A percentile compares a stretch with the other conserved stretches of the same genome.
Evolutionary conservation across 371 early-diverging fungal genomes (phyloP).

Genomic region (Mucor irregularis): DNA sequence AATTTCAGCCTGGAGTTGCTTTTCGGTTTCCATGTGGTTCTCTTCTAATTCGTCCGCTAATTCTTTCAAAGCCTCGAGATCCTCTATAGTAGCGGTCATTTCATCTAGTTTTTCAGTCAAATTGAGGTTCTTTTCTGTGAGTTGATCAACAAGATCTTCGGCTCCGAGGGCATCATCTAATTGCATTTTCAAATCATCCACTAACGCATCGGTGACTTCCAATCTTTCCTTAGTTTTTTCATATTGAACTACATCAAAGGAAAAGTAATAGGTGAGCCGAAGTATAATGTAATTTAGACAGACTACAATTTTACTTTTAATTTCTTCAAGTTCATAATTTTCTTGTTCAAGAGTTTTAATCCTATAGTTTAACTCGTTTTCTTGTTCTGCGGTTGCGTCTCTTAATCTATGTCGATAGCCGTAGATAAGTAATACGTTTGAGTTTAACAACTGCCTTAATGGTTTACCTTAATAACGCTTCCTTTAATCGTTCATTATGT

Average conservation of each 20-base stretch:
- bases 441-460: no score
- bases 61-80: constrained; percentile 87
- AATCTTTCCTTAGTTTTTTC: constrained; percentile 61
- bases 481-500: constrained; percentile 87
- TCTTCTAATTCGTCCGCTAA: constrained; percentile 92
- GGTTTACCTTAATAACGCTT: constrained; percentile 73
- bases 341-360: constrained; percentile 76
- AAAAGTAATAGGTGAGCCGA: constrained; percentile 23
- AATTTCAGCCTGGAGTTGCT: constrained; percentile 84
- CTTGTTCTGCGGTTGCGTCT: constrained; percentile 76
- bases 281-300: constrained; percentile 3
- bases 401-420: constrained; percentile 56
- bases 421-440: not conserved
- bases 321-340: constrained; percentile 57
- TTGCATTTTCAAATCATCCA: constrained; percentile 81
- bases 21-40: constrained; percentile 84
- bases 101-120: constrained; percentile 80
- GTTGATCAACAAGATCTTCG: constrained; percentile 77
- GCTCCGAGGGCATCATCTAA: constrained; percentile 84
- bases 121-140: constrained; percentile 78
- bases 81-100: constrained; percentile 74
- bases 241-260: constrained; percentile 49
- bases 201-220: constrained; percentile 59
- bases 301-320: constrained; percentile 21
- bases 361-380: constrained; percentile 66